These are phyloP conservation scores for Rhynchosporium secalis DNA, from an alignment of 2,329 filamentous ascomycete species.

Conservation along the genomic window DNA sequence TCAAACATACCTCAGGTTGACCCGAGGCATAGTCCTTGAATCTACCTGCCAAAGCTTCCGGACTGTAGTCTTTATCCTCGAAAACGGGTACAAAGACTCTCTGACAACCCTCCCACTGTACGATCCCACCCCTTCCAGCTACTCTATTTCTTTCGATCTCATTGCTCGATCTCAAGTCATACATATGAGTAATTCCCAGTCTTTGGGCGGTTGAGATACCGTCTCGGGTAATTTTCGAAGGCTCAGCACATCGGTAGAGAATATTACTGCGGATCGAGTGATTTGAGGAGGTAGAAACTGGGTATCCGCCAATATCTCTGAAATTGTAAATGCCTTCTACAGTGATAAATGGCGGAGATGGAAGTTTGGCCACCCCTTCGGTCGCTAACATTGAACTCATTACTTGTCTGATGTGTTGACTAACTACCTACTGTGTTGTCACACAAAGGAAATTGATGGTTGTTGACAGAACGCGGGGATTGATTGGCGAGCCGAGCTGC, in stretches of 20 bases:
- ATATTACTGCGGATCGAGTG: conserved; percentile 52
- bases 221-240: conserved; percentile 54
- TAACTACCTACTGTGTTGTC: background rate
- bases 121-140: conserved; percentile 41
- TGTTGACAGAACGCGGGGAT: conserved; percentile 16
- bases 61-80: conserved; percentile 57
- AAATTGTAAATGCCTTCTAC: conserved; percentile 66
- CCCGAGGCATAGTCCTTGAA: conserved; percentile 59
- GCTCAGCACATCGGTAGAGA: conserved; percentile 70
- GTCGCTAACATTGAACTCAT: conserved; percentile 18
- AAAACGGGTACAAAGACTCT: conserved; percentile 68
- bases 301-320: conserved; percentile 64
- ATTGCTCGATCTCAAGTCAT: conserved; percentile 63
- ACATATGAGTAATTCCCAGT: conserved; percentile 64
- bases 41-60: conserved; percentile 61
- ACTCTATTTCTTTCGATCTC: conserved; percentile 54
- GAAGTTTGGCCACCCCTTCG: conserved; percentile 27
- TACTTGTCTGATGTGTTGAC: background rate
- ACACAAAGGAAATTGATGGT: background rate
- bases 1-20: conserved; percentile 45
- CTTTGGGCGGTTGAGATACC: conserved; percentile 53
- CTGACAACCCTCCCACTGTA: conserved; percentile 52
- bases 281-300: conserved; percentile 41
- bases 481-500: conserved; percentile 16
- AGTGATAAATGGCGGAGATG: conserved; percentile 49